A percentile compares a stretch with the other conserved stretches of the same genome.
Conservation (phyloP, 2,329 filamentous ascomycete genomes). For the Biscogniauxia sp. region DNA sequence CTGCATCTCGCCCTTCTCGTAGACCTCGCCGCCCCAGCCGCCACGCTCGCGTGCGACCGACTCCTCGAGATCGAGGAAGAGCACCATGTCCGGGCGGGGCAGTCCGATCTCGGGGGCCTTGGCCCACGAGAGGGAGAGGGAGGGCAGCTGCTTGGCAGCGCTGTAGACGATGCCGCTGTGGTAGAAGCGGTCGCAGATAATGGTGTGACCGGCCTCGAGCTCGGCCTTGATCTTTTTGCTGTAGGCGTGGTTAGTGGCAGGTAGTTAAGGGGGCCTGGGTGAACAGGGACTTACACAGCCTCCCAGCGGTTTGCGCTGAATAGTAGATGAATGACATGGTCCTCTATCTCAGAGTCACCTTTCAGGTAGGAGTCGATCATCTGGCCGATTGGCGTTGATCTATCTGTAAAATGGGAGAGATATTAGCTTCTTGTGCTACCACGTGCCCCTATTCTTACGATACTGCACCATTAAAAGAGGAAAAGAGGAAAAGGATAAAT, state of each 20-base stretch:
- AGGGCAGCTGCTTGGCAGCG: slow-evolving; percentile 76
- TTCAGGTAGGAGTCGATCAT: slow-evolving; percentile 84
- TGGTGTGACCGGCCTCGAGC: slow-evolving; percentile 65
- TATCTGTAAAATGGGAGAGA: slow-evolving; percentile 50
- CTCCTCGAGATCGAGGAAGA: slow-evolving; percentile 82
- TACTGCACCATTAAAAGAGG: background rate
- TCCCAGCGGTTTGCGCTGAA: slow-evolving; percentile 95
- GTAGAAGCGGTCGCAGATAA: slow-evolving; percentile 91
- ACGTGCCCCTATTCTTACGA: background rate
- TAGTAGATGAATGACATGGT: slow-evolving; percentile 85
- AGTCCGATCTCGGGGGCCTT: slow-evolving; percentile 81
- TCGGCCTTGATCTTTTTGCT: slow-evolving; percentile 52
- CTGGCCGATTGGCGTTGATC: slow-evolving; percentile 78
- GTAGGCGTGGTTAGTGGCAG: background rate
- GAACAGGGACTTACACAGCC: slow-evolving; percentile 44
- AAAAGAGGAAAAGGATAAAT: background rate
- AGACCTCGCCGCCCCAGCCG: slow-evolving; percentile 87
- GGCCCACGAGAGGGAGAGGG: slow-evolving; percentile 74
- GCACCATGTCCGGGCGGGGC: slow-evolving; percentile 79
- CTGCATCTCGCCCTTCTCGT: slow-evolving; percentile 85
- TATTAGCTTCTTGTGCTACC: background rate
- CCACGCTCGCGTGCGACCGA: slow-evolving; percentile 70
- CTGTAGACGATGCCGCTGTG: slow-evolving; percentile 93
- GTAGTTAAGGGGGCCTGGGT: background rate
- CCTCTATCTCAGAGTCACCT: slow-evolving; percentile 69